Conservation (phyloP, 1,284 basidiomycete genomes). For the Pascua guehoae region DNA sequence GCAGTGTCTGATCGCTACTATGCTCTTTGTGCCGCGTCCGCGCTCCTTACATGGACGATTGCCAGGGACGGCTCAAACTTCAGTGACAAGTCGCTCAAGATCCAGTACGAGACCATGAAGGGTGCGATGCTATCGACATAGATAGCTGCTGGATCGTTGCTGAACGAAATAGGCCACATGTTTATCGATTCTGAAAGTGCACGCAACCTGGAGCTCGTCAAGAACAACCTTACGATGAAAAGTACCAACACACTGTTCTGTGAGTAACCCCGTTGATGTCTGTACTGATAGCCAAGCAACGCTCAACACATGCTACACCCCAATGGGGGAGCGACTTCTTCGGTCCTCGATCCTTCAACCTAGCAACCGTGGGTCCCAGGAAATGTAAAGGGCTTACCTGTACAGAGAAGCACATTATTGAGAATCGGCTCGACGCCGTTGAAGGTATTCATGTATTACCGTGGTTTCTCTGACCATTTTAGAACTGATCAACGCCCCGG, state of each 20-base stretch:
- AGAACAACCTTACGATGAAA: conserved; percentile 64
- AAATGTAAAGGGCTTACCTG: background rate
- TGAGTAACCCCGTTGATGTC: conserved; percentile 41
- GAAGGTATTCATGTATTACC: conserved; percentile 57
- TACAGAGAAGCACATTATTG: conserved; percentile 62
- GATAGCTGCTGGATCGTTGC: background rate
- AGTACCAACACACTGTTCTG: conserved; percentile 70
- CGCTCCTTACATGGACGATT: conserved; percentile 78
- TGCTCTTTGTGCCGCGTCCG: conserved; percentile 75
- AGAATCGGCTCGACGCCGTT: conserved; percentile 76
- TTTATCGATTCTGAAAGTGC: conserved; percentile 86
- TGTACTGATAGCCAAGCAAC: conserved; percentile 44
- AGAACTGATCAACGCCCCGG: conserved; percentile 74
- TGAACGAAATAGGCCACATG: conserved; percentile 65
- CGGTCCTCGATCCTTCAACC: conserved; percentile 80
- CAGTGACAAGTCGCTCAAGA: conserved; percentile 66
- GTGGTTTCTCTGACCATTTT: background rate
- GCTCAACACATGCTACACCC: conserved; percentile 77
- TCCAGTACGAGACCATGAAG: conserved; percentile 70
- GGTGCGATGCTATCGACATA: conserved; percentile 36
- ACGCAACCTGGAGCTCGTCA: conserved; percentile 79
- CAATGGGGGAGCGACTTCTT: conserved; percentile 77
- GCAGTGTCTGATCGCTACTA: conserved; percentile 80
- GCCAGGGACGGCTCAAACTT: conserved; percentile 64
- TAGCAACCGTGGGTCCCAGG: conserved; percentile 58